phyloP scores from a whole-genome alignment of 495 filamentous ascomycete species.

The Podospora pseudocomata region DNA sequence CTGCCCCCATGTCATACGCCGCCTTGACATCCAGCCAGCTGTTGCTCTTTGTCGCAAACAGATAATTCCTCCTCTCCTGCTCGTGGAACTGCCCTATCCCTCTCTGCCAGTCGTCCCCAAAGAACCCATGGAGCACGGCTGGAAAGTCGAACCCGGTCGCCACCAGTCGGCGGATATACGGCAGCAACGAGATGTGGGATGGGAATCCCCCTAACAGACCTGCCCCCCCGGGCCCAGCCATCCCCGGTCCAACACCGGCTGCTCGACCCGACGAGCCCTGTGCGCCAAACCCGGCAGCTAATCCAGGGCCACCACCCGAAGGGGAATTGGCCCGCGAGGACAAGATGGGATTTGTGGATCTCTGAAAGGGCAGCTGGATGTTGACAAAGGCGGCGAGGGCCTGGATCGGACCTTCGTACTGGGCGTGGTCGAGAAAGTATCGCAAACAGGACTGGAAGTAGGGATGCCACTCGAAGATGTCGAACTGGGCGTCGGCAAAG shows the following conservation, averaged over 20 bases:
- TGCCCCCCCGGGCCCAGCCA: conserved; percentile 2
- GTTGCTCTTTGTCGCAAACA: conserved; percentile 90
- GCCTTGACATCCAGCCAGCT: conserved; percentile 85
- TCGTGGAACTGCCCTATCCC: conserved; percentile 83
- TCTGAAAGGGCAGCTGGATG: conserved; percentile 70
- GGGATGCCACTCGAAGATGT: conserved; percentile 92
- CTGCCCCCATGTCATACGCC: conserved; percentile 77
- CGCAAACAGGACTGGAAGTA: conserved; percentile 86
- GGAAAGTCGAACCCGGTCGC: conserved; percentile 88
- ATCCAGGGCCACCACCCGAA: conserved; percentile 21
- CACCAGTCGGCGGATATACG: conserved; percentile 86
- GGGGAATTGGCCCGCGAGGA: conserved; percentile 31
- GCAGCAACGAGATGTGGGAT: conserved; percentile 68
- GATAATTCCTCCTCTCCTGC: conserved; percentile 86
- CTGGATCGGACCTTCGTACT: conserved; percentile 78
- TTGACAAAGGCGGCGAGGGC: conserved; percentile 90
- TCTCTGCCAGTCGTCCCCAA: conserved; percentile 81
- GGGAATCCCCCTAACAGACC: background rate
- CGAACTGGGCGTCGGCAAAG: conserved; percentile 53
- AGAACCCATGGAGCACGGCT: conserved; percentile 85
- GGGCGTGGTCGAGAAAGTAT: conserved; percentile 91
- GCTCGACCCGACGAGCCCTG: background rate
- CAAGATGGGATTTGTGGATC: conserved; percentile 33
- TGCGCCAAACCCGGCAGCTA: conserved; percentile 7
- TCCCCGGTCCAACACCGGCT: background rate